phyloP scores from a whole-genome alignment of 2,329 filamentous ascomycete species.

The Lachnellula occidentalis region DNA sequence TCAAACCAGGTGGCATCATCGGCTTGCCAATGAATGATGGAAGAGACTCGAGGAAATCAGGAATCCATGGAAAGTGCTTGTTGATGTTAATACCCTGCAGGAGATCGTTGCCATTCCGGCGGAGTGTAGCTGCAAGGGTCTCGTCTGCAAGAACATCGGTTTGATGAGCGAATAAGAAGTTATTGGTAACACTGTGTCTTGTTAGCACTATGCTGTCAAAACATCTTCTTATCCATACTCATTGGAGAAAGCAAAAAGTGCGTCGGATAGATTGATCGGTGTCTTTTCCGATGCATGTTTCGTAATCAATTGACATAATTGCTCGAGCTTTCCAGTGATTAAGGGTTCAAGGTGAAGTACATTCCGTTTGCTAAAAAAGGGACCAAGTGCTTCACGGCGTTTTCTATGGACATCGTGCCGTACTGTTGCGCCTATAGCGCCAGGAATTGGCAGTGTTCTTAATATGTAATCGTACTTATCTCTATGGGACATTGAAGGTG shows the following conservation, averaged over 20 bases:
- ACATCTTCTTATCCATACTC: not conserved
- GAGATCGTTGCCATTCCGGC: constrained; percentile 7
- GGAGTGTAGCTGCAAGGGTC: not conserved
- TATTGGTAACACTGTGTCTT: constrained; percentile 2
- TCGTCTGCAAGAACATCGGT: constrained; percentile 10
- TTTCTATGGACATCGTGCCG: constrained; percentile 8
- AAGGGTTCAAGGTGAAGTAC: constrained; percentile 8
- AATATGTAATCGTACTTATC: constrained; percentile 12
- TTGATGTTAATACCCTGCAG: constrained; percentile 10
- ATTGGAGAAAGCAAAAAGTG: constrained; percentile 7
- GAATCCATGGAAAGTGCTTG: constrained; percentile 11
- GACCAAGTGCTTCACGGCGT: constrained; percentile 8
- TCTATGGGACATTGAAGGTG: constrained; percentile 8
- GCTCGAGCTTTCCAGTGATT: constrained; percentile 11
- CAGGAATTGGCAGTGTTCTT: constrained; percentile 5
- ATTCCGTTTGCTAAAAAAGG: constrained; percentile 11
- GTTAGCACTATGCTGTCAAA: not conserved
- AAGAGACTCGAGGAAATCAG: constrained; percentile 10
- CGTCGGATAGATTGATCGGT: constrained; percentile 6
- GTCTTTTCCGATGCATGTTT: constrained; percentile 3
- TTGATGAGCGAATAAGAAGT: constrained; percentile 9
- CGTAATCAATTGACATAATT: constrained; percentile 3
- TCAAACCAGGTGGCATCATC: constrained; percentile 12
- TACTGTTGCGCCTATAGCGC: constrained; percentile 7
- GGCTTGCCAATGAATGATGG: constrained; percentile 11